Conservation (phyloP, 1,284 basidiomycete species). For the Peniophora sp. region DNA sequence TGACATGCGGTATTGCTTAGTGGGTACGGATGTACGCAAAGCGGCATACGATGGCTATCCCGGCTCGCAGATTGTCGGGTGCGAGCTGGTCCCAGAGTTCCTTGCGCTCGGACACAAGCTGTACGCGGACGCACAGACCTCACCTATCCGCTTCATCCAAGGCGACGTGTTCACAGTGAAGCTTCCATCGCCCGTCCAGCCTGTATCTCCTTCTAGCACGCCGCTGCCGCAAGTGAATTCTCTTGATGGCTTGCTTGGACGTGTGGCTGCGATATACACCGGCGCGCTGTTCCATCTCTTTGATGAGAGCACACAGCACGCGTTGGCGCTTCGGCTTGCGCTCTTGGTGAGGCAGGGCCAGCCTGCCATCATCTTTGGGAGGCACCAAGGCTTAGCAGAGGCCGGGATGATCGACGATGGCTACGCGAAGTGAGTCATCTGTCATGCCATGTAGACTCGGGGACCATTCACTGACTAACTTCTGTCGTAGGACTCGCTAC, state of each 20-base stretch:
- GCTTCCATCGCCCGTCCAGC: not conserved
- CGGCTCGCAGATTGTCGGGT: conserved; percentile 11
- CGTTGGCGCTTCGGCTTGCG: conserved; percentile 14
- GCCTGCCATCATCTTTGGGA: conserved; percentile 11
- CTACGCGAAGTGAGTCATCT: too few species aligned
- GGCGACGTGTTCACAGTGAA: conserved; percentile 15
- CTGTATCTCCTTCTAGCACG: not conserved
- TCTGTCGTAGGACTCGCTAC: conserved; percentile 10
- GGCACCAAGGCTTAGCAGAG: conserved; percentile 11
- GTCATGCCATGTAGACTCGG: too few species aligned
- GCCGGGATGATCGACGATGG: conserved; percentile 10
- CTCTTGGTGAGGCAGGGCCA: conserved; percentile 7
- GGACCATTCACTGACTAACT: too few species aligned
- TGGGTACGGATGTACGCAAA: conserved; percentile 20
- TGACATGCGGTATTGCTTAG: conserved; percentile 9
- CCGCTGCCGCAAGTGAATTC: conserved; percentile 4
- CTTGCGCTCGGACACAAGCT: conserved; percentile 17
- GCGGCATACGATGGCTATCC: conserved; percentile 16
- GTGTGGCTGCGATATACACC: conserved; percentile 13
- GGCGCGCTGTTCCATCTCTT: conserved; percentile 19
- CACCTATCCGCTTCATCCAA: conserved; percentile 15
- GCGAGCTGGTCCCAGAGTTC: conserved; percentile 15
- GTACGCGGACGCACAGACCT: conserved; percentile 12
- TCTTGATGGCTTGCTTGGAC: conserved; percentile 11
- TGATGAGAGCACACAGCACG: conserved; percentile 16